Percentiles rank a stretch among this genome's conserved stretches.
These are phyloP conservation scores for Didymella arachidicola DNA, from an alignment of 2,329 filamentous ascomycete genomes.

Conservation along the genomic window DNA sequence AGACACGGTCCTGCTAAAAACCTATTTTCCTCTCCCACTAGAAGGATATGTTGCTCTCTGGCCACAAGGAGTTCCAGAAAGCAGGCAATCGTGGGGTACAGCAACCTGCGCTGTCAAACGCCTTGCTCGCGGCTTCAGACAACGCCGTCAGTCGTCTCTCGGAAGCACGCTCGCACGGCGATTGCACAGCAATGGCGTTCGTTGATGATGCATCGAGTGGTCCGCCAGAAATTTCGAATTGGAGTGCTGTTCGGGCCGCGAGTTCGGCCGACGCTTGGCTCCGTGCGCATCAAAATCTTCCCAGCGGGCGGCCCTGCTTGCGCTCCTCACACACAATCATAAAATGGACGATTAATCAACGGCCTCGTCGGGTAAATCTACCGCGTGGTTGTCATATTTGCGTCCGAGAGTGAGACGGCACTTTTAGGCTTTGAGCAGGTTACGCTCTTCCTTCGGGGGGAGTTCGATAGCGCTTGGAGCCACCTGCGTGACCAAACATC, in stretches of 20 bases:
- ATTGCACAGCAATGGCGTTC: not conserved
- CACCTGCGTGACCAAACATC: slow-evolving; percentile 52
- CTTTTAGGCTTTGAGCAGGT: slow-evolving; percentile 46
- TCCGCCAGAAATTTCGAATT: slow-evolving; percentile 1
- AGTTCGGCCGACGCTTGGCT: slow-evolving; percentile 23
- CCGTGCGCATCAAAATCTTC: slow-evolving; percentile 28
- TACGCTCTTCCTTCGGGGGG: slow-evolving; percentile 40
- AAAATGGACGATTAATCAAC: slow-evolving; percentile 57
- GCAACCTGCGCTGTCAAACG: slow-evolving; percentile 7
- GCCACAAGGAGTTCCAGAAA: slow-evolving; percentile 57
- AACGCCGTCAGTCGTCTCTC: not conserved
- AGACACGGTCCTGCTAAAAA: slow-evolving; percentile 63
- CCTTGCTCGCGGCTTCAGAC: slow-evolving; percentile 17
- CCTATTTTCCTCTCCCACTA: slow-evolving; percentile 60
- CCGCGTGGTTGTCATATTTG: slow-evolving; percentile 57
- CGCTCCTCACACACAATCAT: slow-evolving; percentile 52
- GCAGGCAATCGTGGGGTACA: slow-evolving; percentile 60
- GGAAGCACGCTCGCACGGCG: not conserved
- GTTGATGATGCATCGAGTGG: not conserved
- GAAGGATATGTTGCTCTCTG: slow-evolving; percentile 59
- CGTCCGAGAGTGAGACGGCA: slow-evolving; percentile 52
- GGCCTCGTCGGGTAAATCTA: slow-evolving; percentile 42
- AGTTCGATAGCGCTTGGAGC: slow-evolving; percentile 38
- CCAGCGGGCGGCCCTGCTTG: slow-evolving; percentile 17
- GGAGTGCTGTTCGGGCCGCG: not conserved